Percentiles rank a stretch among this genome's conserved stretches.
Conservation (phyloP, 306 rosid genomes). For the Glycine latifolia region DNA sequence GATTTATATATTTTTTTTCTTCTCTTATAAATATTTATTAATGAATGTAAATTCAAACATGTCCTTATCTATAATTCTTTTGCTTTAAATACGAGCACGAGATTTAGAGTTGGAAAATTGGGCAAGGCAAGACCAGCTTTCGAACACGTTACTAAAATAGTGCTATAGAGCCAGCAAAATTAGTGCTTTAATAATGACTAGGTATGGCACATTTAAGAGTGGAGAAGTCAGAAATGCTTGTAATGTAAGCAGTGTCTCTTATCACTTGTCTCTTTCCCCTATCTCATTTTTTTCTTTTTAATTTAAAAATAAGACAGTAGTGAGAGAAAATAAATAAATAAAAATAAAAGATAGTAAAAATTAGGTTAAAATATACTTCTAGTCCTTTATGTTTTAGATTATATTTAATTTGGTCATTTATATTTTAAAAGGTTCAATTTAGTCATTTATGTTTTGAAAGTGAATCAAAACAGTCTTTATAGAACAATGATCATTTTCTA, state of each 20-base stretch:
- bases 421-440: too few species aligned
- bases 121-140: conserved; percentile 9
- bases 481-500: too few species aligned
- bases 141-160: not conserved
- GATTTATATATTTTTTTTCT: too few species aligned
- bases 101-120: not conserved
- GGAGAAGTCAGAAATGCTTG: conserved; percentile 9
- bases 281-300: not conserved
- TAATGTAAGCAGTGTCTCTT: not conserved
- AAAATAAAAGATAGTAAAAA: too few species aligned
- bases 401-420: too few species aligned
- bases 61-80: not conserved
- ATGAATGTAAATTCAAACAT: too few species aligned
- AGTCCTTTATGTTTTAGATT: too few species aligned
- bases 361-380: too few species aligned
- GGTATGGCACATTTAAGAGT: conserved; percentile 19
- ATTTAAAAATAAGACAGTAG: not conserved
- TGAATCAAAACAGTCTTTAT: too few species aligned
- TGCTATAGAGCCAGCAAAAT: not conserved
- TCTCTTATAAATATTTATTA: too few species aligned
- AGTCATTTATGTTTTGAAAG: too few species aligned
- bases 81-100: conserved; percentile 19
- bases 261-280: conserved; percentile 3
- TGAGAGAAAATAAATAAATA: not conserved
- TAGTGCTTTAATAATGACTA: not conserved